These are phyloP conservation scores for Endothia cerciana DNA, from an alignment of 2,329 filamentous ascomycete species.

Conservation along the genomic window DNA sequence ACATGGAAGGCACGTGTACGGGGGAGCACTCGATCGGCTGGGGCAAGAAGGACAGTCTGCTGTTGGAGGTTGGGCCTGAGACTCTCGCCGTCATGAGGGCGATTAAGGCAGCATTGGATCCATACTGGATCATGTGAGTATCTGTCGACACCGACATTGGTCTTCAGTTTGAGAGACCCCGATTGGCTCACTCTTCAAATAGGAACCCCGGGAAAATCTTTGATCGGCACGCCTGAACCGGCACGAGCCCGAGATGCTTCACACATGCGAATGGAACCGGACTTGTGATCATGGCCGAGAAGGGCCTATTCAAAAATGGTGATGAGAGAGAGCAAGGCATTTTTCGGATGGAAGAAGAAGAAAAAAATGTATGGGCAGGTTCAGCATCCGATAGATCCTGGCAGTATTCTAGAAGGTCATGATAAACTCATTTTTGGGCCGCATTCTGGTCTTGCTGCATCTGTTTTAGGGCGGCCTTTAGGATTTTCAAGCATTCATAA, in stretches of 20 bases:
- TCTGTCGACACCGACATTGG: not conserved
- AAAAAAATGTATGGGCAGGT: not conserved
- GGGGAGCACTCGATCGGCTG: constrained; percentile 87
- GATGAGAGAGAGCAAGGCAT: not conserved
- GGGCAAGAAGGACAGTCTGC: constrained; percentile 80
- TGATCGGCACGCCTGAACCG: constrained; percentile 52
- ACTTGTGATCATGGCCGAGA: not conserved
- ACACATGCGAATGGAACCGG: not conserved
- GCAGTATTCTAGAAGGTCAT: not conserved
- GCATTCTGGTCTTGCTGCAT: not conserved
- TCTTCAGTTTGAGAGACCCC: not conserved
- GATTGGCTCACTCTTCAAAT: constrained; percentile 23
- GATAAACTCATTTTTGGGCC: not conserved
- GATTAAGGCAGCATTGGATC: constrained; percentile 83
- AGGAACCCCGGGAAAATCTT: constrained; percentile 89
- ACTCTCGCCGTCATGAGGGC: constrained; percentile 84
- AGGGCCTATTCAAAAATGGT: not conserved
- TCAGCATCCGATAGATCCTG: not conserved
- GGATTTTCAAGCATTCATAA: not conserved
- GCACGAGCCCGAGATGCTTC: not conserved
- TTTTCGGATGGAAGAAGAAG: not conserved
- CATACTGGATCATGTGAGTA: constrained; percentile 73
- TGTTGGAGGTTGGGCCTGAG: constrained; percentile 78
- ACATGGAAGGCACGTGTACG: constrained; percentile 93
- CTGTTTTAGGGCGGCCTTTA: not conserved